Evolutionary conservation across 208 protist species (phyloP).

Genomic region (Wallacemonas sp.): DNA sequence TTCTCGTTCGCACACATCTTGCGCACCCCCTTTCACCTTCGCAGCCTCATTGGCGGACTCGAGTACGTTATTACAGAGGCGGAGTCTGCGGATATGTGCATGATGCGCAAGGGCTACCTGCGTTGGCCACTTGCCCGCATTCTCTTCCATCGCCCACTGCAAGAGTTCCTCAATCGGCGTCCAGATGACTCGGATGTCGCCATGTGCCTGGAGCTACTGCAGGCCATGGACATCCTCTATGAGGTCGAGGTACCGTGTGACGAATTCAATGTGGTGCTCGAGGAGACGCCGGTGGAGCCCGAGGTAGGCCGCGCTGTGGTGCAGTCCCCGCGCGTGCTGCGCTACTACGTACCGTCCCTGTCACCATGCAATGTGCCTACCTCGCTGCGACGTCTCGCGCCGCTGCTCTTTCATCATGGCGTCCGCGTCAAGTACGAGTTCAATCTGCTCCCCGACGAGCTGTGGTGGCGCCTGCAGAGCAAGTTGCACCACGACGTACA

Average conservation of each 20-base stretch:
- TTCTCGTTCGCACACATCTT: slow-evolving; percentile 90
- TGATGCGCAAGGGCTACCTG: slow-evolving; percentile 78
- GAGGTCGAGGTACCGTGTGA: slow-evolving; percentile 68
- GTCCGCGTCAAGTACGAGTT: slow-evolving; percentile 75
- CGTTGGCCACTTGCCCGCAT: slow-evolving; percentile 75
- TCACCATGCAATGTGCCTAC: slow-evolving; percentile 54
- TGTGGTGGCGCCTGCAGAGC: slow-evolving; percentile 86
- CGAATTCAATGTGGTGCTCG: slow-evolving; percentile 55
- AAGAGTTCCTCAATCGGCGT: slow-evolving; percentile 49
- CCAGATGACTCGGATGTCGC: slow-evolving; percentile 75
- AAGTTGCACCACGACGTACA: slow-evolving; percentile 59
- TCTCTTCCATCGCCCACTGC: slow-evolving; percentile 61
- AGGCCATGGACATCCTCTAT: slow-evolving; percentile 72
- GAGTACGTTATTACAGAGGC: slow-evolving; percentile 79
- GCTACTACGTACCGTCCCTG: slow-evolving; percentile 85
- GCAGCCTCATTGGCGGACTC: slow-evolving; percentile 82
- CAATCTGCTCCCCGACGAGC: slow-evolving; percentile 86
- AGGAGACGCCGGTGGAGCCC: slow-evolving; percentile 67
- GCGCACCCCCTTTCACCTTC: slow-evolving; percentile 79
- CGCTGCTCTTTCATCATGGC: slow-evolving; percentile 79
- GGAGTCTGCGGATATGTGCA: slow-evolving; percentile 69
- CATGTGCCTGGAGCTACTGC: slow-evolving; percentile 81
- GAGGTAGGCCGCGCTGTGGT: slow-evolving; percentile 34
- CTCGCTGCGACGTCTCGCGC: slow-evolving; percentile 58
- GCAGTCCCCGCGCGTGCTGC: slow-evolving; percentile 33